Base-by-base conservation (phyloP, 192 early-diverging fungal genomes). In the Spizellomyces punctatus region DNA sequence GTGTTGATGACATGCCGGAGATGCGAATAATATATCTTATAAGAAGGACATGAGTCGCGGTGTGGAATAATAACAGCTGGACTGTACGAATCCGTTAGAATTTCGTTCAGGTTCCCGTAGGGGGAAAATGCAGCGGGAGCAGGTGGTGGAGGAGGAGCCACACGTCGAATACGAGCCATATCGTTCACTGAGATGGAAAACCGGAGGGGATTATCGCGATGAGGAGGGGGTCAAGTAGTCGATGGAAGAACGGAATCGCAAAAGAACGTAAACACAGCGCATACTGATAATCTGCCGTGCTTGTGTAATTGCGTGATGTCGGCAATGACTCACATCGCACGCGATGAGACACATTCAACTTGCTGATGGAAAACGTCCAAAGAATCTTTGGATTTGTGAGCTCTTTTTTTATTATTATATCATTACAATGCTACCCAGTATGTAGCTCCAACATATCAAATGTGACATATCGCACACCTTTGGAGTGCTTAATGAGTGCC, bases 11-110 rank as follows among this genome's bases (percentile, higher is more conserved):
- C 10, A 16, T 57, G 67, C 21, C 77, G 60, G 27, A 78, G 50
- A 12, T 52, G 64, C 0, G 72, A 69, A 55, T 78, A 78, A 64
- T 78, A 70, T 6, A 78, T 64, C 45, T 78, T 78, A 36, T 21
- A 43, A 10, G 72, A 17, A 46, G 54, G 63, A 10, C 3, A 8
- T 12, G 16, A 46, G 41, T 49, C 46, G 17, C 47, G 27, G 27
- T 47, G 19, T 17, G 79, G 67, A 27, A 80, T 46, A 17, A 80
- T 74, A 21, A 80, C 27, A 45, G 79, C 79, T 43, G 79, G 79
- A 17, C 58, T 49, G 36, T 50, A 68, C 5, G 79, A 80, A 46
- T 80, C 79, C 10, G 46, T 73, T 14, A 80, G 65, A 10, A 80
- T 71, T 45, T 77, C 74, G 68, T 48, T 57, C 45, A 80, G 57